Base-by-base conservation (phyloP, 495 filamentous ascomycete species). In the Pseudoneurospora amorphoporcata region DNA sequence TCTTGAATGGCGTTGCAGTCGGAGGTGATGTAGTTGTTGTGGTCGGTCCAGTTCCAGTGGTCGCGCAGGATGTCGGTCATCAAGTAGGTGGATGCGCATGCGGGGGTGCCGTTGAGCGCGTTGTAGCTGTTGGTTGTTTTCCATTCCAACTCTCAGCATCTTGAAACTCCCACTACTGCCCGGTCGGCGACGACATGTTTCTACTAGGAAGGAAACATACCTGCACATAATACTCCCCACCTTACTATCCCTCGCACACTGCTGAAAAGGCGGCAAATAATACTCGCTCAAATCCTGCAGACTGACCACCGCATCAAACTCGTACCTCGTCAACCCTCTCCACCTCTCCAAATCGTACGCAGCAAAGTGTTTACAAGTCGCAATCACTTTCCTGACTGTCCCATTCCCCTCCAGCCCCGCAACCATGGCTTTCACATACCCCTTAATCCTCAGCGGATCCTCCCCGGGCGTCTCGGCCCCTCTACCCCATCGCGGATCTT, bases 341-440 rank as follows among this genome's bases (percentile, higher is more conserved):
- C 80, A 82, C 45, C 79, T 75, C 76, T 92, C 90, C 2, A 91
- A 80, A 71, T 92, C 90, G 72, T 92, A 91, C 1, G 85, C 89
- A 9, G 87, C 89, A 72, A 81, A 91, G 76, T 91, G 89, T 75
- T 90, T 91, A 68, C 87, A 89, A 3, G 87, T 91, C 8, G 88
- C 86, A 7, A 88, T 83, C n/a, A 91, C 76, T 75, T 88, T 89
- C 6, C 77, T 76, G 42, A 75, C 72, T 16, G 75, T 68, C 42
- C 76, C n/a, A 35, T 70, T 75, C 16, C 89, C 89, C 73, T 92
- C 87, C 10, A 92, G 81, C 38, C 89, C 89, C 5, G 83, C 84
- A 72, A 91, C 87, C 74, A 90, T 83, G 42, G 86, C 84, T 53
- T 86, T 86, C 0, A 87, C 87, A 69, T 90, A 91, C 0, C 84